These are phyloP conservation scores for Colletotrichum echinochloae DNA, from an alignment of 2,329 filamentous ascomycete genomes.

Conservation along the genomic window DNA sequence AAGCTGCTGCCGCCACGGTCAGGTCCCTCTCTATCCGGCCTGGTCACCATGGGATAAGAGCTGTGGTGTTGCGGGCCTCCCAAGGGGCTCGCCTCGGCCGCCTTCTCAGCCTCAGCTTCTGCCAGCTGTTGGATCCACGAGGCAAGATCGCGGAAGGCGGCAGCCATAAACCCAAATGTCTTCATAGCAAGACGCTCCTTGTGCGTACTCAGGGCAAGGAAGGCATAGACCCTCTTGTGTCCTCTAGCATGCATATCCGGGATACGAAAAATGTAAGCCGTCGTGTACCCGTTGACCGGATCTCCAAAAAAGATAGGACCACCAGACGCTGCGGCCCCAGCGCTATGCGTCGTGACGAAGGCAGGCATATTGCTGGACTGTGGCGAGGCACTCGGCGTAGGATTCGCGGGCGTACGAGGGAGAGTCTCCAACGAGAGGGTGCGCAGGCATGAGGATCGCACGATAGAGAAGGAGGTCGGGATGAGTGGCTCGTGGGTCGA, in stretches of 20 bases:
- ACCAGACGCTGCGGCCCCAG: conserved; percentile 67
- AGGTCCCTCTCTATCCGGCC: conserved; percentile 31
- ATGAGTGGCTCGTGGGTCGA: conserved; percentile 74
- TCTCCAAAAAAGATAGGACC: conserved; percentile 79
- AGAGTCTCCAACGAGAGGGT: conserved; percentile 76
- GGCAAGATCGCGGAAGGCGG: conserved; percentile 73
- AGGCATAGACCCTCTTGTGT: conserved; percentile 76
- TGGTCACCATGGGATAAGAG: conserved; percentile 26
- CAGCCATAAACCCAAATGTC: conserved; percentile 71
- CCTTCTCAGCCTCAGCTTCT: conserved; percentile 71
- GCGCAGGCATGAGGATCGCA: conserved; percentile 74
- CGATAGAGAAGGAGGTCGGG: conserved; percentile 73
- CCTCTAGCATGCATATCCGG: conserved; percentile 75
- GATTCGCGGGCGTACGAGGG: conserved; percentile 61
- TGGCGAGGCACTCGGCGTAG: conserved; percentile 45
- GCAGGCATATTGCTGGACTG: conserved; percentile 55
- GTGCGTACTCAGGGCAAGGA: conserved; percentile 74
- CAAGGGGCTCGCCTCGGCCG: conserved; percentile 57
- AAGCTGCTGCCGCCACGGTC: conserved; percentile 66
- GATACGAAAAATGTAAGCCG: conserved; percentile 77
- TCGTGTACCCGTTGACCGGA: conserved; percentile 73
- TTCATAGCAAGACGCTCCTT: conserved; percentile 75
- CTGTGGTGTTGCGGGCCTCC: conserved; percentile 56
- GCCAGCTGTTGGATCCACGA: conserved; percentile 75
- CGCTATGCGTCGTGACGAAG: conserved; percentile 66